Evolutionary conservation across 2,329 filamentous ascomycete genomes (phyloP).

Genomic region (Sarocladiaceae sp.): DNA sequence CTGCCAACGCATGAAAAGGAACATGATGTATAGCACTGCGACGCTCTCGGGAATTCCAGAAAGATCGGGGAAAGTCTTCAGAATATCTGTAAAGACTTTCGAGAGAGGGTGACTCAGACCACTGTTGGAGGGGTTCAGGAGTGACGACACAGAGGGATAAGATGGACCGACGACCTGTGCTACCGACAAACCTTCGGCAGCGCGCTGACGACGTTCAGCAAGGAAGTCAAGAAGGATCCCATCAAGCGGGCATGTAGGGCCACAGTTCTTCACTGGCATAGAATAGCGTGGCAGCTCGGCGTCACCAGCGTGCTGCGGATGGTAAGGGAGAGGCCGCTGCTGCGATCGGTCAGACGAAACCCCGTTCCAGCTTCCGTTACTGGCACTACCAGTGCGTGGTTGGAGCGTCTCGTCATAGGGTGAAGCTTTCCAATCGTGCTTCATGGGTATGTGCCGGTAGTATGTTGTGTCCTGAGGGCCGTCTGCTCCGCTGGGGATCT

Average conservation of each 20-base stretch:
- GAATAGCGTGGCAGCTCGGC: constrained; percentile 16
- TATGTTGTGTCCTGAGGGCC: constrained; percentile 41
- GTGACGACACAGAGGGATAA: constrained; percentile 74
- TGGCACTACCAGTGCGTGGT: not conserved
- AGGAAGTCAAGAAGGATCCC: constrained; percentile 77
- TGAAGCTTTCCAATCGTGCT: constrained; percentile 41
- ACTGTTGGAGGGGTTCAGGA: constrained; percentile 66
- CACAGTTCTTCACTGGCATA: constrained; percentile 51
- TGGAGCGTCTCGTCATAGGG: constrained; percentile 3
- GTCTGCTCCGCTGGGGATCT: constrained; percentile 46
- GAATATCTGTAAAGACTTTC: constrained; percentile 79
- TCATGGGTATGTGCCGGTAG: constrained; percentile 44
- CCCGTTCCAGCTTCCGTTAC: not conserved
- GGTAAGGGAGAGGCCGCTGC: constrained; percentile 2
- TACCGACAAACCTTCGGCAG: constrained; percentile 59
- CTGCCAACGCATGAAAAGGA: constrained; percentile 81
- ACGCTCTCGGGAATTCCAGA: constrained; percentile 76
- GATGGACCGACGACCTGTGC: constrained; percentile 68
- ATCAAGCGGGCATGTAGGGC: constrained; percentile 73
- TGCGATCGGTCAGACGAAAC: not conserved
- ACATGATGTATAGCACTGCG: constrained; percentile 81
- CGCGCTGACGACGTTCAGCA: constrained; percentile 60
- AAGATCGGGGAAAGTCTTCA: constrained; percentile 79
- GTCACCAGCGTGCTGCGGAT: not conserved
- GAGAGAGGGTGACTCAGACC: constrained; percentile 68